Base-by-base conservation (phyloP, 257 asterid species). In the Orobanche coerulescens region DNA sequence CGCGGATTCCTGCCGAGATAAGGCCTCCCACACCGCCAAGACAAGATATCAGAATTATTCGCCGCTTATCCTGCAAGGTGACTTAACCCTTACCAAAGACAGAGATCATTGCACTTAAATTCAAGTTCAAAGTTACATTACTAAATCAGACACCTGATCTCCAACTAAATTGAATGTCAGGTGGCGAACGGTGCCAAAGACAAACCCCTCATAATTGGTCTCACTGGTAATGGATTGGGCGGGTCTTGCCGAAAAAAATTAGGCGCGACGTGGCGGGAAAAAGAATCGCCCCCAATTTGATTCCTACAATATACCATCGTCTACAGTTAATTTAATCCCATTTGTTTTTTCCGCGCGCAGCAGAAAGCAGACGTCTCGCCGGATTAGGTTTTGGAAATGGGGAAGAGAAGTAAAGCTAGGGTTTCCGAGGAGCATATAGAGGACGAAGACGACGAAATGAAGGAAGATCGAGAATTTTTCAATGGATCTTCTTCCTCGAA, bases 331-430 rank as follows among this genome's bases (percentile, higher is more conserved):
- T 3, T 49, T 23, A 42, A 13, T 37, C 52, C 18, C 18, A 0
- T 13, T 3, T 23, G 6, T 37, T n/a, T 53, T 30, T 56, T 30
- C n/a, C 15, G 64, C 52, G 36, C 9, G 4, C 37, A 51, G 55
- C 26, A 8, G 2, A 14, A 47, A 33, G 52, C 6, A 9, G 34
- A 12, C 16, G 28, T 12, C 42, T 23, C 14, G 14, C 33, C 6
- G 26, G 57, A 42, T 37, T 68, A 59, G 68, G 67, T 42, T 60
- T 66, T 61, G 1, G 61, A 62, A 57, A 89, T 89, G 96, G 89
- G 91, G 23, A 83, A 71, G 79, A 71, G 65, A 23, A 77, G 79
- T 52, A 84, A 76, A 61, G 37, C 80, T 80, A 79, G 87, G 94
- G 83, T 74, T 83, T 60, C 81, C 0, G 81, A 77, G 69, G 84